phyloP scores from a whole-genome alignment of 768 basidiomycete species.

The Pleurotus djamor region DNA sequence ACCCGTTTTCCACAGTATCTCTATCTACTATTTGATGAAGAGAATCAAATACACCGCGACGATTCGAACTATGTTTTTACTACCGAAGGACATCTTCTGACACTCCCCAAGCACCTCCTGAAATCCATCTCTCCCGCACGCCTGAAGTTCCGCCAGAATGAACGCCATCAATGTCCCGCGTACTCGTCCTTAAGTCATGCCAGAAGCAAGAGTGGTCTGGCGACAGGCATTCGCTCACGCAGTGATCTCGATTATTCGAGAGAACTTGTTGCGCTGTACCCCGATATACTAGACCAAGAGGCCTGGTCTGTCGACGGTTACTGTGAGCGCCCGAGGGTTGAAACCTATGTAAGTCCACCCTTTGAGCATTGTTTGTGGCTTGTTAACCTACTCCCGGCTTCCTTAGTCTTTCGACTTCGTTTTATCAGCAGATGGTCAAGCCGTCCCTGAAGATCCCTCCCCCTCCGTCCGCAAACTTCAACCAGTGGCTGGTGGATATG shows the following conservation, averaged over 20 bases:
- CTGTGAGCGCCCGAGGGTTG: conserved; percentile 69
- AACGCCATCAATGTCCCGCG: conserved; percentile 72
- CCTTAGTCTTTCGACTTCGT: conserved; percentile 80
- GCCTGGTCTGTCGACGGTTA: conserved; percentile 71
- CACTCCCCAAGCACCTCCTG: conserved; percentile 54
- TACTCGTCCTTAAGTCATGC: conserved; percentile 49
- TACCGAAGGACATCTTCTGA: conserved; percentile 91
- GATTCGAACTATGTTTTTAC: conserved; percentile 91
- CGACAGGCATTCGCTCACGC: conserved; percentile 68
- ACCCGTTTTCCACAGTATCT: conserved; percentile 62
- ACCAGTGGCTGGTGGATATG: conserved; percentile 62
- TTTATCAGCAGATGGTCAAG: conserved; percentile 57
- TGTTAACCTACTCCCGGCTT: neutral
- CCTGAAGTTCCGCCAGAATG: conserved; percentile 57
- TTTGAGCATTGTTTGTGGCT: neutral
- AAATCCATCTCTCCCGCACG: conserved; percentile 57
- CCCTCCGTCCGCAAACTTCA: conserved; percentile 68
- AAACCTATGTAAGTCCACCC: conserved; percentile 58
- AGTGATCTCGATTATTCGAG: conserved; percentile 82
- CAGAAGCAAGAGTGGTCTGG: conserved; percentile 40
- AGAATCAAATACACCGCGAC: conserved; percentile 68
- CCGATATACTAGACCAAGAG: conserved; percentile 46
- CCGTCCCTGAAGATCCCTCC: conserved; percentile 63
- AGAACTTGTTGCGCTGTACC: conserved; percentile 54
- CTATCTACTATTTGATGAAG: conserved; percentile 89